Conservation (phyloP, 164 flowering plant species). For the Houttuynia cordata region DNA sequence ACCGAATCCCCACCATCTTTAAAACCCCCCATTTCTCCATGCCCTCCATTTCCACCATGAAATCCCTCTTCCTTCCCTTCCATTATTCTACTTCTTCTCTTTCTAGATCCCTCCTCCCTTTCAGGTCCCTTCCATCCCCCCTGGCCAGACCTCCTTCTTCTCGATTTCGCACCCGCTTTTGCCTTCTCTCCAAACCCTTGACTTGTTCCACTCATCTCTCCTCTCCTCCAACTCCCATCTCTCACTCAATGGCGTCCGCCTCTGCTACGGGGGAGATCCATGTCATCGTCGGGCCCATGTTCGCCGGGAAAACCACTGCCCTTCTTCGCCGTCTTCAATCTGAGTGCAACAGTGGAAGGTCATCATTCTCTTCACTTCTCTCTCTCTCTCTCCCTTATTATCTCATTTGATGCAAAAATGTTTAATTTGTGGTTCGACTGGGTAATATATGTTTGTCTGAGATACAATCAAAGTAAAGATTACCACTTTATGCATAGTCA, state of each 20-base stretch:
- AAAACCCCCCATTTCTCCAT: too few relatives aligned
- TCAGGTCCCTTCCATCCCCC: not conserved
- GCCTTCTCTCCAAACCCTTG: conserved; percentile 1
- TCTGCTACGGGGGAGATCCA: conserved; percentile 61
- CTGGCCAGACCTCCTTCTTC: not conserved
- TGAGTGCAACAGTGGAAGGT: conserved; percentile 55
- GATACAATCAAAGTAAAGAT: too few relatives aligned
- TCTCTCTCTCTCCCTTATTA: not conserved
- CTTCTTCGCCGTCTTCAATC: conserved; percentile 70
- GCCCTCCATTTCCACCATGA: conserved; percentile 13
- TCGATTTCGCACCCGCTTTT: not conserved
- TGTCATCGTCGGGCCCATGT: conserved; percentile 91
- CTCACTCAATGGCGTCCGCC: not conserved
- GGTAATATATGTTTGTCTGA: too few relatives aligned
- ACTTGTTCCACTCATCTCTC: not conserved
- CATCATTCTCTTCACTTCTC: not conserved
- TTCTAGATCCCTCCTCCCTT: conserved; percentile 5
- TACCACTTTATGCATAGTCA: too few relatives aligned
- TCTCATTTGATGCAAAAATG: not conserved
- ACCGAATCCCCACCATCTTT: too few relatives aligned
- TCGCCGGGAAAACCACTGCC: conserved; percentile 91
- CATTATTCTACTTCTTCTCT: conserved; percentile 9
- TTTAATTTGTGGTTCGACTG: not conserved
- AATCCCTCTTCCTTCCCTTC: conserved; percentile 19
- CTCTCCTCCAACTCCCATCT: too few relatives aligned